phyloP scores from a whole-genome alignment of 192 early-diverging fungal species.

The Coemansia umbellata region DNA sequence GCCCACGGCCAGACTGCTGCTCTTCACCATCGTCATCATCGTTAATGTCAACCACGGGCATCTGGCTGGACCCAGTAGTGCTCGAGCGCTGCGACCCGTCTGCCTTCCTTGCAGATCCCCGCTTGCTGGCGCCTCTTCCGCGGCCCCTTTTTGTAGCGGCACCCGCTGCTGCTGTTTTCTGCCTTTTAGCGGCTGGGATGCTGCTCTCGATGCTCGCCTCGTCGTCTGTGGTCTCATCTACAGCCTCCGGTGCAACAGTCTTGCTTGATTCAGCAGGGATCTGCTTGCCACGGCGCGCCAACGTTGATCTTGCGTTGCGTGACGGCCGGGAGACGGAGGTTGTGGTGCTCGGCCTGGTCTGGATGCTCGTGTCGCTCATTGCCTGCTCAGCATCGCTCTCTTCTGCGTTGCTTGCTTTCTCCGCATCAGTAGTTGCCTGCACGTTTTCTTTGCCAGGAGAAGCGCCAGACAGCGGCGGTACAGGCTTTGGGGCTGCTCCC shows the following conservation, averaged over 20 bases:
- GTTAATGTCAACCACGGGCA: constrained; percentile 13
- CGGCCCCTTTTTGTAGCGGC: constrained; percentile 11
- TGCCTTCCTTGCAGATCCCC: background rate
- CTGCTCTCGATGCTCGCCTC: background rate
- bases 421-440: background rate
- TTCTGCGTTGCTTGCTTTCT: background rate
- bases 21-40: constrained; percentile 10
- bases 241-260: background rate
- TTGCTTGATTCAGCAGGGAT: background rate
- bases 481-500: no score
- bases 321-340: constrained; percentile 21
- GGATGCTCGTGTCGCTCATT: no score
- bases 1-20: background rate
- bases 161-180: background rate
- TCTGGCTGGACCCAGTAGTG: constrained; percentile 10
- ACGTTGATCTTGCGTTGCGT: constrained; percentile 33
- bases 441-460: background rate
- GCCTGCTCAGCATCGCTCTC: no score
- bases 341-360: background rate
- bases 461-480: no score
- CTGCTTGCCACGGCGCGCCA: background rate
- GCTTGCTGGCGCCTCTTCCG: background rate
- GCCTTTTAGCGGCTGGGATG: constrained; percentile 1
- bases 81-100: constrained; percentile 10
- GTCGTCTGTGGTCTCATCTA: background rate